phyloP scores from a whole-genome alignment of 257 asterid species.

The Plantago elongata region DNA sequence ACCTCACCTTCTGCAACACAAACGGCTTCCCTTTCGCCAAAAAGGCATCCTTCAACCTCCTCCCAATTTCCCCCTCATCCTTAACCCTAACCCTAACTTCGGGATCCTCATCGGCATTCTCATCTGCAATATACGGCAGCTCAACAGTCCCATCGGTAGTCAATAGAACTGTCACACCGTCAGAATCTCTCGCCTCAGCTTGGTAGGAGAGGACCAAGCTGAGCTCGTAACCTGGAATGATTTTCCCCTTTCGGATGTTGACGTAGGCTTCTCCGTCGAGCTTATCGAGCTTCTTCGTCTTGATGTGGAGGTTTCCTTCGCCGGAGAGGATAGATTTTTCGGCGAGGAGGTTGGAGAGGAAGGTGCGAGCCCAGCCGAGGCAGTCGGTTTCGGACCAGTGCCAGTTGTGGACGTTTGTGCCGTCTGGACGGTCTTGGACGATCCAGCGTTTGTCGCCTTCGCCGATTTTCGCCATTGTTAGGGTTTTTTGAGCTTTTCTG shows the following conservation, averaged over 20 bases:
- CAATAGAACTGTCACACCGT: slow-evolving; percentile 34
- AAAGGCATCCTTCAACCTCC: slow-evolving; percentile 69
- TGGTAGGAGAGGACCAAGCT: slow-evolving; percentile 58
- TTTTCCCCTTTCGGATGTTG: slow-evolving; percentile 84
- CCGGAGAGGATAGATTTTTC: slow-evolving; percentile 55
- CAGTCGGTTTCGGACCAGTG: slow-evolving; percentile 96
- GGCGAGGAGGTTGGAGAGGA: slow-evolving; percentile 51
- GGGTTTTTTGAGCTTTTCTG: background rate
- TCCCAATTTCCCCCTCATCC: slow-evolving; percentile 79
- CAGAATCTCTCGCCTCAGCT: slow-evolving; percentile 68
- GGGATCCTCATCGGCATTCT: slow-evolving; percentile 95
- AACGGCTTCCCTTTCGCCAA: slow-evolving; percentile 41
- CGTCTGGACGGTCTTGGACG: slow-evolving; percentile 92
- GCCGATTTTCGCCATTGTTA: slow-evolving; percentile 68
- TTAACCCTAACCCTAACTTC: slow-evolving; percentile 51
- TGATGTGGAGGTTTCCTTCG: slow-evolving; percentile 51
- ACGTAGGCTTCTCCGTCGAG: slow-evolving; percentile 90
- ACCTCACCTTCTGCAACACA: slow-evolving; percentile 43
- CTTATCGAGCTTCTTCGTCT: slow-evolving; percentile 46
- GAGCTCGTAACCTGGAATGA: slow-evolving; percentile 84
- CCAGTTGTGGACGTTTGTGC: slow-evolving; percentile 97
- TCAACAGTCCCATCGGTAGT: slow-evolving; percentile 72
- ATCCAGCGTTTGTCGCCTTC: slow-evolving; percentile 98
- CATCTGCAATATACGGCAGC: slow-evolving; percentile 80
- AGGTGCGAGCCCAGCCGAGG: slow-evolving; percentile 72